Base-by-base conservation (phyloP, 495 filamentous ascomycete genomes). In the Xylaria bambusicola region DNA sequence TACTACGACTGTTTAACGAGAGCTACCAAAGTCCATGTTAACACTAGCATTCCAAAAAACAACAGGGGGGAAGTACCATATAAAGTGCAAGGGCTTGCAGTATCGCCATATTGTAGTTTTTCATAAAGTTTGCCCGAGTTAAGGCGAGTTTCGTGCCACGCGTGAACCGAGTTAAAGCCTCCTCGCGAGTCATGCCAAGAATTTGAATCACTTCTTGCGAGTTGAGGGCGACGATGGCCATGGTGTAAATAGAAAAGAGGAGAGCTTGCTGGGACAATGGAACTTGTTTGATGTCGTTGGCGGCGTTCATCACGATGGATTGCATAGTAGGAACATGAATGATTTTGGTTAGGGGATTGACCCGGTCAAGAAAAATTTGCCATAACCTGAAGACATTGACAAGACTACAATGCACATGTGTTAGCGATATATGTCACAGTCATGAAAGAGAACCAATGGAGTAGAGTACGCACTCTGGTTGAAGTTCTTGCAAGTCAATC, bases 71-170 rank as follows among this genome's bases (percentile, higher is more conserved):
- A 26, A 68, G 61, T 66, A 81, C 78, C 55, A 84, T 65, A 58
- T 82, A 84, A 53, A 85, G 73, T 9, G 82, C 80, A 56, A 84
- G 80, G 26, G 82, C 84, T 65, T 87, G 84, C 15, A 87, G 64
- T 5, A 81, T 79, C 52, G 80, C 79, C 24, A 82, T 62, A 51
- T 82, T 81, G 2, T 78, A 80, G 7, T 80, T 84, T 1, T 79
- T 73, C n/a, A 77, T 41, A 35, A 77, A 71, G 47, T 61, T 71
- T 6, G 71, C 63, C 27, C 69, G 72, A 36, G 73, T 58, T 53
- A 77, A 62, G 9, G 74, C 71, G 29, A 73, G 70, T 46, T 73
- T 71, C 1, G 65, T 59, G 13, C 55, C 71, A 21, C 62, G 57
- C 0, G 56, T 64, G 51, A 72, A 77, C 54, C 63, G 68, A 3